phyloP scores from a whole-genome alignment of 2,329 filamentous ascomycete species.

The Cercospora sp. region DNA sequence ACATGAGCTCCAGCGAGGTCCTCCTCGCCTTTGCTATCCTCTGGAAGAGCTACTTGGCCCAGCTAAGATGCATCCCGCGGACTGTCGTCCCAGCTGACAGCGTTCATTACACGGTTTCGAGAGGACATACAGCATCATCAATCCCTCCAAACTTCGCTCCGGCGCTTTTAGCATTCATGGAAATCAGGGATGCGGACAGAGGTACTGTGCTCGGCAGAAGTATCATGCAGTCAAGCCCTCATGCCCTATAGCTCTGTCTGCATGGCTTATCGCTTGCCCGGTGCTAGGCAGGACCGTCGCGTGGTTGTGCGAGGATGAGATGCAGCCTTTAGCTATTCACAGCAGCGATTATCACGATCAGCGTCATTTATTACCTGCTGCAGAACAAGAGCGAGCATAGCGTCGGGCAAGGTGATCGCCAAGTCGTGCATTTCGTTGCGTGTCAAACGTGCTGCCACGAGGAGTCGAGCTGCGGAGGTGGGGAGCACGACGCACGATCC shows the following conservation, averaged over 20 bases:
- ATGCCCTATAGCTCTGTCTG: not conserved
- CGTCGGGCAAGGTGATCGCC: conserved; percentile 9
- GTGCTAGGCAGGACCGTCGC: not conserved
- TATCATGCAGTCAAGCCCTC: not conserved
- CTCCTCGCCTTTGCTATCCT: not conserved
- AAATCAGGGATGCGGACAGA: not conserved
- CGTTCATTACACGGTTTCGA: not conserved
- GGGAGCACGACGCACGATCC: conserved; percentile 10
- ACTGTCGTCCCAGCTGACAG: not conserved
- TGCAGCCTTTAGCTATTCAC: conserved; percentile 8
- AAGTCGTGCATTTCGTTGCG: conserved; percentile 12
- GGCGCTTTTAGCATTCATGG: not conserved
- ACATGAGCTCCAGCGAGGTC: not conserved
- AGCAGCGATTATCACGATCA: conserved; percentile 12
- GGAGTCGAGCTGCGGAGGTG: conserved; percentile 14
- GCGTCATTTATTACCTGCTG: conserved; percentile 1
- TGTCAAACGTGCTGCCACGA: conserved; percentile 17
- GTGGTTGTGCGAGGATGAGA: not conserved
- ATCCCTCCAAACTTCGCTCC: not conserved
- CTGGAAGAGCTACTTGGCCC: not conserved
- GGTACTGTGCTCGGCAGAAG: not conserved
- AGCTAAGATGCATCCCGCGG: not conserved
- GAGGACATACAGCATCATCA: not conserved
- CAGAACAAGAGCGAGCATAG: not conserved
- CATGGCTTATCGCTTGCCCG: conserved; percentile 5